Evolutionary conservation across 345 rosid species (phyloP), one percentile per base, ranked within the genome.

Genomic region (Xanthoceras sorbifolium): DNA sequence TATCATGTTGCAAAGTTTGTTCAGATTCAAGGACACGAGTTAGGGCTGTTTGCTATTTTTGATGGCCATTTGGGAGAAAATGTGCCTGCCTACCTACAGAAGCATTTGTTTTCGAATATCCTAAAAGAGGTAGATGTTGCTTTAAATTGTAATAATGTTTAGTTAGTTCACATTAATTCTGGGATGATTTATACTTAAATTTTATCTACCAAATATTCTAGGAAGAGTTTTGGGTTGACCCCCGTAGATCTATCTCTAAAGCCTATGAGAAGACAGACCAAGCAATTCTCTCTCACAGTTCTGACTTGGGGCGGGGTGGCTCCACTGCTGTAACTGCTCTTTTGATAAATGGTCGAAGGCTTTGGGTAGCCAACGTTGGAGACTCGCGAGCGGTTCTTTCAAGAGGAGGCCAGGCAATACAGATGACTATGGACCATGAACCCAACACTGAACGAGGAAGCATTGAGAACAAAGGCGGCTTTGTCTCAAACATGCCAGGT

Each of bases 401-500:
- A 32, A 86, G 72, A 69, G 85, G 86, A 22, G 92, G 89, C 50
- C 74, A 81, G 70, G 92, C 91, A 59, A 69, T 32, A 25, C 93
- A 88, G 80, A 72, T 91, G 82, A 85, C 85, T 63, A 84, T 67
- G 11, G 97, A 91, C 76, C 97, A 91, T 82, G 92, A 91, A 69
- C 97, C 97, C 9, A 88, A 84, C 79, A 82, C 85, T 44, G 93
- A 91, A 71, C 81, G 93, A 74, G 81, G 78, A 77, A 86, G 77
- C 85, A 91, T 91, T 77, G 96, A 91, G 86, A 71, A 82, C 74
- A 87, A 63, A 79, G 93, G 96, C 36, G 96, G 96, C 69, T 91
- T 91, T 85, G 96, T 91, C 32, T 89, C 96, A 42, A 91, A 91
- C 82, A 83, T 85, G 83, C 96, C 92, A 86, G 96, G 96, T 92